phyloP scores from a whole-genome alignment of 2,329 filamentous ascomycete genomes.

The Colletotrichum tanaceti region DNA sequence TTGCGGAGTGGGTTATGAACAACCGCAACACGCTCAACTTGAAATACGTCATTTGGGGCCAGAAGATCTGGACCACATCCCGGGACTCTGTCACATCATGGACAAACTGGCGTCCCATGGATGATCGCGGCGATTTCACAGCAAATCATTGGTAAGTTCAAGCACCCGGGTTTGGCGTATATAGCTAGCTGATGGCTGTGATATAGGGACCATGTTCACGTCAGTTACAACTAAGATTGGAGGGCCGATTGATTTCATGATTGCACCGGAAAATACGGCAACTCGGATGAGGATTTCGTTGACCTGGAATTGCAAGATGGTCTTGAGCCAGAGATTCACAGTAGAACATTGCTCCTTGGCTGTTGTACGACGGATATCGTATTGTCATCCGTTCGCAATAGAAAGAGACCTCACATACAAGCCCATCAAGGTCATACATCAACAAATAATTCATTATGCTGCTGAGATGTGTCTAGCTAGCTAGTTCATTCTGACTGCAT shows the following conservation, averaged over 20 bases:
- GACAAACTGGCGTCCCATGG: slow-evolving; percentile 57
- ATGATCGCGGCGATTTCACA: slow-evolving; percentile 55
- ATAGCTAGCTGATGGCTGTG: not conserved
- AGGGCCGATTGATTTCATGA: not conserved
- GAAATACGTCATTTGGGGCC: slow-evolving; percentile 64
- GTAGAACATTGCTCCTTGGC: no score
- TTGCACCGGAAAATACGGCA: not conserved
- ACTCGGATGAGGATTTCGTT: no score
- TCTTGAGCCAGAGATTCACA: no score
- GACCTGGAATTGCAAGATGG: no score
- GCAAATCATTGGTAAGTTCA: slow-evolving; percentile 56
- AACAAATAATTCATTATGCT: no score
- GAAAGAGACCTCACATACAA: no score
- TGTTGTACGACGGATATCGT: no score
- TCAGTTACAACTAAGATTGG: slow-evolving; percentile 44
- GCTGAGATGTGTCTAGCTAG: no score
- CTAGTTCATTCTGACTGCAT: no score
- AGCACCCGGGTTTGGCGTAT: accelerated
- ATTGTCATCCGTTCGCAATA: no score
- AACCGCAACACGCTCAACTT: slow-evolving; percentile 54
- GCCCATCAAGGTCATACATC: no score
- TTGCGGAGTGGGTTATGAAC: slow-evolving; percentile 63
- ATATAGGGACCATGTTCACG: slow-evolving; percentile 47
- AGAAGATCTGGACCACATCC: slow-evolving; percentile 58
- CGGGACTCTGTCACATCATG: slow-evolving; percentile 53